phyloP scores from a whole-genome alignment of 805 yeast genomes.

The Sugiyamaella valdiviana region DNA sequence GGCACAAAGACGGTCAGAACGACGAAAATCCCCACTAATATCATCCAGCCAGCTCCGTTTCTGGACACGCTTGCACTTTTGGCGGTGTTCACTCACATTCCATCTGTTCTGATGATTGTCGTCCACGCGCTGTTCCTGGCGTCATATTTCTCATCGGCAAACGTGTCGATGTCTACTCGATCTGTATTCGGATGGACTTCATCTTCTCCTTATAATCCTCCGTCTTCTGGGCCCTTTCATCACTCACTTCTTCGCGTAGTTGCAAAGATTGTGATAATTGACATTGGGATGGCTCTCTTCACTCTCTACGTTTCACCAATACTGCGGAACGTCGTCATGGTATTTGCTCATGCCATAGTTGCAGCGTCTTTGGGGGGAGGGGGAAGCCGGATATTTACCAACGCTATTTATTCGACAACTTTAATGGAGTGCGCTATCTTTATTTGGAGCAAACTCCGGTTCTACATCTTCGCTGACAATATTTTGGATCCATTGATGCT shows the following conservation, averaged over 20 bases:
- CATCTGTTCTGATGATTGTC: conserved; percentile 24
- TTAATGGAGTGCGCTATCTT: conserved; percentile 21
- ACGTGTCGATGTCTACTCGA: conserved; percentile 10
- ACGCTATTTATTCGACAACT: conserved; percentile 29
- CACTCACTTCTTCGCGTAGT: conserved; percentile 6
- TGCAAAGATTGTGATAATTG: conserved; percentile 17
- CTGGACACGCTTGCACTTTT: conserved; percentile 33
- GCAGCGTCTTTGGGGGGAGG: conserved; percentile 32
- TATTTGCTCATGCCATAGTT: conserved; percentile 30
- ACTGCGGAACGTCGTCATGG: conserved; percentile 16
- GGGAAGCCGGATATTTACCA: conserved; percentile 23
- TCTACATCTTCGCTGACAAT: conserved; percentile 7
- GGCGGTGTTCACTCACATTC: conserved; percentile 28
- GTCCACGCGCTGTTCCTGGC: conserved; percentile 25
- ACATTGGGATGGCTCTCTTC: conserved; percentile 20
- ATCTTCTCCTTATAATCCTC: conserved; percentile 9
- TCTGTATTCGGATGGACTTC: conserved; percentile 19
- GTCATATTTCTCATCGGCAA: conserved; percentile 17
- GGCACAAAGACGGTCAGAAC: conserved; percentile 1
- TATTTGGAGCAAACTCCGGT: conserved; percentile 15
- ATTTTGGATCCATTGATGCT: conserved; percentile 5
- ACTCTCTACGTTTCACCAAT: conserved; percentile 18
- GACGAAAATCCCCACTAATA: conserved; percentile 16
- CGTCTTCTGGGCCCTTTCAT: conserved; percentile 4
- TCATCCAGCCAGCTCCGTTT: conserved; percentile 30